Conservation (phyloP, 2,329 filamentous ascomycete species). For the Cladophialophora carrionii region DNA sequence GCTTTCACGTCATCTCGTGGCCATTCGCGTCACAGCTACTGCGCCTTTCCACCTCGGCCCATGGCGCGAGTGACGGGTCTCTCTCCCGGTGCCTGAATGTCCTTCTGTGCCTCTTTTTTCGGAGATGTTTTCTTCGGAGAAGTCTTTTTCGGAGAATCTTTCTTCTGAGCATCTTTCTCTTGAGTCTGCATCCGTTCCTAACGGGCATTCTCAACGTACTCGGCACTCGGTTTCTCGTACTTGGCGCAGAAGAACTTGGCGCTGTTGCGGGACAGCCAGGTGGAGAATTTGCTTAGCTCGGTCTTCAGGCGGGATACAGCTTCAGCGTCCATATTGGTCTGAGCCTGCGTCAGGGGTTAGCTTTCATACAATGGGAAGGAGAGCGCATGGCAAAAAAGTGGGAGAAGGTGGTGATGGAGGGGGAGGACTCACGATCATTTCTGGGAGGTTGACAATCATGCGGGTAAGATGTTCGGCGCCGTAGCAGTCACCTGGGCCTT, state of each 20-base stretch:
- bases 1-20: neutral
- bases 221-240: slow-evolving; percentile 47
- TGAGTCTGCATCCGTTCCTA: slow-evolving; percentile 12
- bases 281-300: slow-evolving; percentile 82
- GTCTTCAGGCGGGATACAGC: slow-evolving; percentile 86
- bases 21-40: neutral
- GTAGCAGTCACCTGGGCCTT: slow-evolving; percentile 78
- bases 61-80: neutral
- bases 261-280: slow-evolving; percentile 79
- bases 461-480: slow-evolving; percentile 90
- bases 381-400: neutral
- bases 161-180: neutral
- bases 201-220: slow-evolving; percentile 34
- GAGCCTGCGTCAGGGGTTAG: slow-evolving; percentile 55
- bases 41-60: neutral
- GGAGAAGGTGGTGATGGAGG: neutral
- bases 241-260: slow-evolving; percentile 69
- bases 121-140: neutral
- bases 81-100: neutral
- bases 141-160: neutral
- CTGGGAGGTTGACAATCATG: slow-evolving; percentile 61
- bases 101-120: neutral
- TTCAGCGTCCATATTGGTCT: slow-evolving; percentile 97
- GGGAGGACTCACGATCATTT: slow-evolving; percentile 56
- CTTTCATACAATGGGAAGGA: neutral